Conservation (phyloP, 2,329 filamentous ascomycete species). For the Penicillium polonicum region DNA sequence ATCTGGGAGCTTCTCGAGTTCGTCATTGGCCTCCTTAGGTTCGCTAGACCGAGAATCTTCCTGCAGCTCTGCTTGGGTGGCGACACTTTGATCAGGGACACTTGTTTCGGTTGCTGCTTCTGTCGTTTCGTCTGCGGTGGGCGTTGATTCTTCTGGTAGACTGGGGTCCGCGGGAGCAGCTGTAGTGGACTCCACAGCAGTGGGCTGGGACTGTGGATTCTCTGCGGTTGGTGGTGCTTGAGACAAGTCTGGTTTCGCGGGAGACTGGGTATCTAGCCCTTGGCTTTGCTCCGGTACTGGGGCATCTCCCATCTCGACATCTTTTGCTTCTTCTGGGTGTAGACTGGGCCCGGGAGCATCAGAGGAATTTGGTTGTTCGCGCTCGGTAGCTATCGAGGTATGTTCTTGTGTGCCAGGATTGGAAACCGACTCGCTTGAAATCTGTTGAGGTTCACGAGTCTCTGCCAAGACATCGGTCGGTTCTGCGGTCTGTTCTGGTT, state of each 20-base stretch:
- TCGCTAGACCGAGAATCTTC: not conserved
- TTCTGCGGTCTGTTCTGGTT: not conserved
- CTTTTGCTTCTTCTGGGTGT: conserved; percentile 4
- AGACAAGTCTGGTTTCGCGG: conserved; percentile 1
- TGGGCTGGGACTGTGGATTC: not conserved
- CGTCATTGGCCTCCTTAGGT: not conserved
- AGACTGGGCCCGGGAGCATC: not conserved
- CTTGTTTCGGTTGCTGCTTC: not conserved
- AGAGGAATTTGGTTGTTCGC: not conserved
- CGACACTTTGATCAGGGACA: not conserved
- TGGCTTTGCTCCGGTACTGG: not conserved
- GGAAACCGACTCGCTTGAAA: not conserved
- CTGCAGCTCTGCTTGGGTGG: not conserved
- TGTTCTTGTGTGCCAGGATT: not conserved
- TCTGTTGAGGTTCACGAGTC: not conserved
- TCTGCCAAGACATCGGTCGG: not conserved
- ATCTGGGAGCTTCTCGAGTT: not conserved
- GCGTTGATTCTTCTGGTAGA: not conserved
- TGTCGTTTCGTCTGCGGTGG: not conserved
- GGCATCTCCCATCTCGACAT: conserved; percentile 10
- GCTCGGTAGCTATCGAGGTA: not conserved
- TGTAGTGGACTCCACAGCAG: not conserved
- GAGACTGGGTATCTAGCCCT: not conserved
- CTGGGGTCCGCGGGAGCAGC: not conserved
- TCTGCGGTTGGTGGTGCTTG: not conserved